Evolutionary conservation across 1,284 basidiomycete genomes (phyloP), one percentile per base, ranked within the genome.

Genomic region (Cryptococcus depauperatus): DNA sequence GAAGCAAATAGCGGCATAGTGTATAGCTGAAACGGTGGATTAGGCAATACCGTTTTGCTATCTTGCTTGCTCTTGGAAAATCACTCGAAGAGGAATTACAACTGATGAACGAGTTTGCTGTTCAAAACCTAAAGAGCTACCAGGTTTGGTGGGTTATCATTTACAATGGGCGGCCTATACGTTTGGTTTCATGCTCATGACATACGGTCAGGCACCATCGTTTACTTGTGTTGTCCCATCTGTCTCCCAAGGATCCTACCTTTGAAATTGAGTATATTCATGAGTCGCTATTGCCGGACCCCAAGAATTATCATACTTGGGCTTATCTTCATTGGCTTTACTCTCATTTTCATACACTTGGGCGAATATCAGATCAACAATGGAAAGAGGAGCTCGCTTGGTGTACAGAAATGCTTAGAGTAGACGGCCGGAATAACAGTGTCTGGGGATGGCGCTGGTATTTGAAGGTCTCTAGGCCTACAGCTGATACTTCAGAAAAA

Each of bases 391-490:
- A 97, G 70, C 71, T 84, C 16, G 75, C 75, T 22, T 95, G 86
- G 67, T 78, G 85, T 42, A 84, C 91, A 52, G 64, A 69, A 45
- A 78, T 96, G 74, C 67, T 97, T 22, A 73, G 74, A 1, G 70
- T 76, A 19, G 93, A 99, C 67, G 76, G 93, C 30, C 73, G 92
- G 58, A 99, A 98, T 68, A 99, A 99, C 64, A 92, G 87, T 34
- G 95, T 88, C 13, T 99, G 93, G 93, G 89, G 93, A 64, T 95
- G 97, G 74, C 81, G 93, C 21, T 97, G 90, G 76, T 97, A 93
- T 66, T 78, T 90, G 42, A 77, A 84, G n/a, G 90, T 88, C 57
- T 79, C 79, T 43, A 77, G 79, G 43, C 84, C 81, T 3, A 41
- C 44, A 26, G 51, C 39, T 10, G 43, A 42, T 22, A 40, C 32